Conservation (phyloP, 495 filamentous ascomycete genomes). For the Tuber indicum region DNA sequence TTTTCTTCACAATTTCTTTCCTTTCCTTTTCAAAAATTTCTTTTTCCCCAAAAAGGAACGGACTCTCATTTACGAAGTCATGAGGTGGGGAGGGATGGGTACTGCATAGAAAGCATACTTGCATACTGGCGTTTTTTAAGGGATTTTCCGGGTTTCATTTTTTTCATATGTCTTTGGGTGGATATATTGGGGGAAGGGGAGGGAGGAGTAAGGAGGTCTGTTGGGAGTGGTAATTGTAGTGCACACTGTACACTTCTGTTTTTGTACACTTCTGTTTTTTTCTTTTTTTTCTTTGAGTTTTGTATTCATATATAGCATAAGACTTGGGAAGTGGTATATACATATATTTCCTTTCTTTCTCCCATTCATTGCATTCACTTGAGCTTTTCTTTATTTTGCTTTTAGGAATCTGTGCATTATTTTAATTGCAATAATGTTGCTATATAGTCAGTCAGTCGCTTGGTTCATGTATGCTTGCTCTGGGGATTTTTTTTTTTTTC, state of each 20-base stretch:
- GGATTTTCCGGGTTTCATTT: background rate
- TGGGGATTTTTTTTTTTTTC: no score
- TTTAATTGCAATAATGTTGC: background rate
- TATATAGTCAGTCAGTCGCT: background rate
- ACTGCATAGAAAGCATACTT: background rate
- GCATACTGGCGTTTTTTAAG: background rate
- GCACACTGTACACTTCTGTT: background rate
- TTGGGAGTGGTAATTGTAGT: background rate
- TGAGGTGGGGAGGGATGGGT: background rate
- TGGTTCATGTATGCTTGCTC: background rate
- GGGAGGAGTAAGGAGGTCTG: background rate
- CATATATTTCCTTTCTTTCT: background rate
- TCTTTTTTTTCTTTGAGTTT: background rate
- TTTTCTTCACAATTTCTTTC: background rate
- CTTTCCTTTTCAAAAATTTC: background rate
- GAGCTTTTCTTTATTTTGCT: background rate
- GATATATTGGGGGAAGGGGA: background rate
- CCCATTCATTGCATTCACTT: background rate
- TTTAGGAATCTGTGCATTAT: background rate
- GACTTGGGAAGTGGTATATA: background rate
- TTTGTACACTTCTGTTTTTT: background rate
- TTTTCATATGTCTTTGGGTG: background rate
- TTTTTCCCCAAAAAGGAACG: background rate
- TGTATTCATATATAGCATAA: background rate
- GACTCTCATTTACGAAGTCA: background rate